Percentiles rank a stretch among this genome's conserved stretches.
Evolutionary conservation across 805 yeast species (phyloP).

Genomic region (Saturnispora ahearnii): DNA sequence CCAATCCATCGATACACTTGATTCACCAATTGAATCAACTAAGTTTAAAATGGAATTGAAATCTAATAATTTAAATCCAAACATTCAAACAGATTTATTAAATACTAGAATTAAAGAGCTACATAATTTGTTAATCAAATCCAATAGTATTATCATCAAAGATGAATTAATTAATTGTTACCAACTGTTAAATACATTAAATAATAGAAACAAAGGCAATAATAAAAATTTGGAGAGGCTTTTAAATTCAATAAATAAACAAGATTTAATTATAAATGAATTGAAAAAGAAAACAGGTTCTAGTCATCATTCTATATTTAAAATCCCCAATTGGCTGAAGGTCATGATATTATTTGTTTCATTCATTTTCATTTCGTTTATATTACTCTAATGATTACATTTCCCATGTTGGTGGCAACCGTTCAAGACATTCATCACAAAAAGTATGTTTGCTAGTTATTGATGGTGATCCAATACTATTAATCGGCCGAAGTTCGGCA

Average conservation of each 20-base stretch:
- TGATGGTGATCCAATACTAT: constrained; percentile 7
- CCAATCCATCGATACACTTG: background rate
- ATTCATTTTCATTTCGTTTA: background rate
- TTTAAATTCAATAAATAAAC: constrained; percentile 11
- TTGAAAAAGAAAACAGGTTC: constrained; percentile 11
- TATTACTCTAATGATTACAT: constrained; percentile 9
- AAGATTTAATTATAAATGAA: constrained; percentile 12
- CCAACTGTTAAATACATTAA: background rate
- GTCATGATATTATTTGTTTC: too few species aligned
- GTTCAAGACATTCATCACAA: constrained; percentile 24
- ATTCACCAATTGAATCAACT: constrained; percentile 1
- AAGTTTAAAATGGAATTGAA: background rate
- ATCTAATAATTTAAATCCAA: background rate
- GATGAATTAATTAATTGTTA: constrained; percentile 5
- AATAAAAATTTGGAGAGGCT: constrained; percentile 1
- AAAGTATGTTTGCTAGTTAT: constrained; percentile 9
- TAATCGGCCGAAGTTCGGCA: constrained; percentile 7
- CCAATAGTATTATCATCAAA: background rate
- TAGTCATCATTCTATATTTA: background rate
- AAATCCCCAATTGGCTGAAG: background rate
- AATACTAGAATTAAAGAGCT: background rate
- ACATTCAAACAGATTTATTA: background rate
- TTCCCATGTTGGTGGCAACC: constrained; percentile 25
- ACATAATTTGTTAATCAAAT: background rate
- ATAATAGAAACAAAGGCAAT: background rate